A percentile compares a stretch with the other conserved stretches of the same genome.
phyloP scores from a whole-genome alignment of 169 alveolate genomes.

The Cryptosporidium muris region DNA sequence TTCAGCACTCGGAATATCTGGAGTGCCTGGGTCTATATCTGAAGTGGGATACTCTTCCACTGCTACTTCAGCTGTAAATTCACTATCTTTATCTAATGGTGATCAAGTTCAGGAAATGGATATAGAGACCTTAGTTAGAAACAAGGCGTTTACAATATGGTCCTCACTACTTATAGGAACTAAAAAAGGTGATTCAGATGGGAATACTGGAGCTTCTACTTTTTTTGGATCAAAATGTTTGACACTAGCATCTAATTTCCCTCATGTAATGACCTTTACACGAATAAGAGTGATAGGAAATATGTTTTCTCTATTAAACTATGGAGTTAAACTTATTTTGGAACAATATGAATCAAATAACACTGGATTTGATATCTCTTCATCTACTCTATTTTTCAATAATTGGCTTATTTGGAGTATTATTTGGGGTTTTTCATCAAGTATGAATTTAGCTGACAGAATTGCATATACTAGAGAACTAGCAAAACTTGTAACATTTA shows the following conservation, averaged over 20 bases:
- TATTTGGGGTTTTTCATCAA: conserved; percentile 72
- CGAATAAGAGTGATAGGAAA: conserved; percentile 88
- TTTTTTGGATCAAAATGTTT: conserved; percentile 78
- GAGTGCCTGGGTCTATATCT: too few species aligned
- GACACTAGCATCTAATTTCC: conserved; percentile 79
- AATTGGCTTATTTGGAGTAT: conserved; percentile 12
- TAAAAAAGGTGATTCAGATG: neutral
- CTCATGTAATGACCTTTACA: conserved; percentile 94
- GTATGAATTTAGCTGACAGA: conserved; percentile 65
- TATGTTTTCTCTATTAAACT: conserved; percentile 86
- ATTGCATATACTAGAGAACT: conserved; percentile 6
- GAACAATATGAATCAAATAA: conserved; percentile 1
- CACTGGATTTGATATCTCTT: neutral
- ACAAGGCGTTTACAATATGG: conserved; percentile 72
- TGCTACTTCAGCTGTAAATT: neutral
- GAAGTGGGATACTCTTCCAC: neutral
- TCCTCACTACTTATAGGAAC: neutral
- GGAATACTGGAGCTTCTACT: neutral
- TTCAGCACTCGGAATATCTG: neutral
- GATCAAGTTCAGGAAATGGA: conserved; percentile 43
- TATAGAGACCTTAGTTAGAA: conserved; percentile 68
- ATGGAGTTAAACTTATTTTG: conserved; percentile 18
- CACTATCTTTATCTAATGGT: neutral
- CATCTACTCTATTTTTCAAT: neutral
- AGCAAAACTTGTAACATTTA: neutral